Conservation (phyloP, 352 stramenopile species). For the Hyphochytrium catenoides region DNA sequence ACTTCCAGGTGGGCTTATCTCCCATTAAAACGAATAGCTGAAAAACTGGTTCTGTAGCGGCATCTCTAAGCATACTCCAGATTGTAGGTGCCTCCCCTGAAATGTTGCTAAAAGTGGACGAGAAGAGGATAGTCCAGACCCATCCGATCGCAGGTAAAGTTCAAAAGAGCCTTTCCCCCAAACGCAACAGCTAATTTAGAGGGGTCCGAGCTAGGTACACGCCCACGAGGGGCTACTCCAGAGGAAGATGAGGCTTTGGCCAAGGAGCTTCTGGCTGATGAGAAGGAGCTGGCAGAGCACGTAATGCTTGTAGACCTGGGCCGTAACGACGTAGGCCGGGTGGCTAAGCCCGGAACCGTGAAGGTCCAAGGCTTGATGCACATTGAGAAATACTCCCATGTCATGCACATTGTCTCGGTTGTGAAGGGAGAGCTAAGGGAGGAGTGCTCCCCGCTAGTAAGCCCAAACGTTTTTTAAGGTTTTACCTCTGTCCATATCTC, state of each 20-base stretch:
- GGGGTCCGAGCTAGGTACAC: too few species aligned
- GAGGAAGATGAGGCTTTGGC: conserved; percentile 52
- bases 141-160: conserved; percentile 67
- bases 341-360: conserved; percentile 46
- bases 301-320: conserved; percentile 75
- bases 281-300: conserved; percentile 71
- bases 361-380: conserved; percentile 60
- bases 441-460: conserved; percentile 44
- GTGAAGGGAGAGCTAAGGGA: conserved; percentile 49
- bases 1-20: conserved; percentile 29
- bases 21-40: too few species aligned
- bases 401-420: conserved; percentile 72
- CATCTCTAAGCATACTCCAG: neutral
- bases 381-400: conserved; percentile 72
- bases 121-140: conserved; percentile 51
- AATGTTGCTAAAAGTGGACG: conserved; percentile 67
- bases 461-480: too few species aligned
- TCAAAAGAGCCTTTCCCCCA: neutral
- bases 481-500: too few species aligned
- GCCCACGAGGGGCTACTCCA: conserved; percentile 47
- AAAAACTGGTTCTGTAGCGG: too few species aligned
- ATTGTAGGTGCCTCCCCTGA: conserved; percentile 59
- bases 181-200: too few species aligned
- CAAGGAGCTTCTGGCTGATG: conserved; percentile 41
- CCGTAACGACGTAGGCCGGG: conserved; percentile 62